Percentiles rank a stretch among this genome's conserved stretches.
Evolutionary conservation across 1,139 yeast genomes (phyloP).

Genomic region (Zygosaccharomyces sapae): DNA sequence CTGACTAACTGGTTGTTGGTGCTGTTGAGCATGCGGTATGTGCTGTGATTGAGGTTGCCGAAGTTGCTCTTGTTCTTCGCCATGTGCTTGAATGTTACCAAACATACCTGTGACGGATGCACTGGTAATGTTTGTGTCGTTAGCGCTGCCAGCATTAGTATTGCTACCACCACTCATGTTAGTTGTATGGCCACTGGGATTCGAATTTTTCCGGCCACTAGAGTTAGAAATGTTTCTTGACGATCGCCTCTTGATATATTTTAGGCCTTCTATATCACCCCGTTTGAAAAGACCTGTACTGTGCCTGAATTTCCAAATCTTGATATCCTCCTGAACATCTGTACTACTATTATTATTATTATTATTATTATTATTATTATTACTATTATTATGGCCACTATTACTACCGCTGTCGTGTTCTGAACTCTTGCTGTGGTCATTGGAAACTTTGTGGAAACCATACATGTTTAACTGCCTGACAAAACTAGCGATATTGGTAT

Average conservation of each 20-base stretch:
- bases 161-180: background rate
- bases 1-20: background rate
- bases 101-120: conserved; percentile 8
- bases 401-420: conserved; percentile 4
- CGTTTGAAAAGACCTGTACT: conserved; percentile 59
- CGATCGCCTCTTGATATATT: conserved; percentile 59
- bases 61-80: conserved; percentile 9
- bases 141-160: conserved; percentile 2
- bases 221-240: conserved; percentile 45
- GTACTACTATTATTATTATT: background rate
- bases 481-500: conserved; percentile 74
- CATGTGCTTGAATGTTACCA: conserved; percentile 16
- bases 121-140: conserved; percentile 3
- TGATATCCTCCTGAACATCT: conserved; percentile 23
- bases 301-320: conserved; percentile 68
- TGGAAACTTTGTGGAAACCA: conserved; percentile 61
- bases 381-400: conserved; percentile 8
- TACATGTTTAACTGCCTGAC: conserved; percentile 77
- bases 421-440: conserved; percentile 30
- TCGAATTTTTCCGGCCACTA: conserved; percentile 15
- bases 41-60: conserved; percentile 8
- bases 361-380: conserved; percentile 2
- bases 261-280: conserved; percentile 57
- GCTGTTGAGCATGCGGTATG: conserved; percentile 9
- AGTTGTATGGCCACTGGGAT: background rate